Base-by-base conservation (phyloP, 306 rosid genomes). In the Vigna unguiculata region DNA sequence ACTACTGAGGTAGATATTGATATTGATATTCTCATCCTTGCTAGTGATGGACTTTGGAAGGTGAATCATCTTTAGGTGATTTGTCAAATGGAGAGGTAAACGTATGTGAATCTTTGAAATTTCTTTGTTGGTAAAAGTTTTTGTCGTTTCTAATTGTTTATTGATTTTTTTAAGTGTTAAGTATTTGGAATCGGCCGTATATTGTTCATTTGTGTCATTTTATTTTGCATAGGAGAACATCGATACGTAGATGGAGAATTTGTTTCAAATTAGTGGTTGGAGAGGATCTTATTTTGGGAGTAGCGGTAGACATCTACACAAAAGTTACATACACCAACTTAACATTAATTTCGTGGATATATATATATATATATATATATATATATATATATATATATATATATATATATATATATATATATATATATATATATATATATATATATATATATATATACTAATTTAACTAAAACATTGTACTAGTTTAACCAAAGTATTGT, bases 1-100 rank as follows among this genome's bases (percentile, higher is more conserved):
- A 76, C 46, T 36, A 71, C 76, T 15, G 58, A 16, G 10, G 41
- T 91, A 72, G 91, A 90, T 43, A 69, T 3, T 40, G 71, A 81
- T 69, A 82, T 74, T 2, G 96, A 91, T 14, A 28, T 91, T 55
- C 81, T 93, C 62, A 81, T 93, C 67, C 91, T 93, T n/a, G 96
- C 96, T 19, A 93, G 98, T 28, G 98, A 93, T 55, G 98, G 97
- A 68, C 89, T 91, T 54, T 93, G 98, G 98, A 93, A 93, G 98
- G 98, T 93, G 78, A 72, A 40, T 12, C 48, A 43, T 40, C 2
- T 71, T 51, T 45, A 64, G 49, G 77, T 62, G 20, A 68, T 52
- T 76, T 78, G 71, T 30, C 38, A 61, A 59, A 80, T 47, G 19
- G 76, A 21, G 38, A 59, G 53, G 17, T 45, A 74, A 74, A 63